Evolutionary conservation across 306 rosid genomes (phyloP).

Genomic region (Erythrophleum fordii): DNA sequence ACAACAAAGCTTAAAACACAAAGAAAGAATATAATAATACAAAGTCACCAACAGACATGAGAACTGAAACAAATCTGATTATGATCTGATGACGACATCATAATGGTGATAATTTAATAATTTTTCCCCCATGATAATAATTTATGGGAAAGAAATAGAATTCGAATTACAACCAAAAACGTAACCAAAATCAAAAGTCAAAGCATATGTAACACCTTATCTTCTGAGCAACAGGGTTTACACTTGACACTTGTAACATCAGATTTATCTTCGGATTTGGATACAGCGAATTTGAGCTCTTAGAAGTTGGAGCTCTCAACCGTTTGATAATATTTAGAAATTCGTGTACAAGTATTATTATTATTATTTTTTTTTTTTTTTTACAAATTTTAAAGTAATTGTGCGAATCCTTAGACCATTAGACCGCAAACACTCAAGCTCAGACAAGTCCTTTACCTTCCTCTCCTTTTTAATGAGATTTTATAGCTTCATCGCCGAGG

Average conservation of each 20-base stretch:
- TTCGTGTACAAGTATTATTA: not conserved
- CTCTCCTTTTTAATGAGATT: not conserved
- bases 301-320: not conserved
- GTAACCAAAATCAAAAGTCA: slow-evolving; percentile 37
- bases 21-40: slow-evolving; percentile 9
- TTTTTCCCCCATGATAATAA: slow-evolving; percentile 16
- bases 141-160: slow-evolving; percentile 3
- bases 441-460: not conserved
- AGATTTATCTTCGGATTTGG: not conserved
- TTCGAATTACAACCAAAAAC: slow-evolving; percentile 4
- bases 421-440: not conserved
- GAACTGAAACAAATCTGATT: slow-evolving; percentile 33
- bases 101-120: not conserved
- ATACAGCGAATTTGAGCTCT: not conserved
- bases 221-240: slow-evolving; percentile 30
- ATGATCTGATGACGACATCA: slow-evolving; percentile 18
- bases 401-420: not conserved
- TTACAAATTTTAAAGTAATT: not conserved
- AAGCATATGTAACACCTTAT: slow-evolving; percentile 38
- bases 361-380: too few relatives aligned
- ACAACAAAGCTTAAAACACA: slow-evolving; percentile 25
- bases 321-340: not conserved
- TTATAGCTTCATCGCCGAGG: not conserved
- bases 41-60: slow-evolving; percentile 11
- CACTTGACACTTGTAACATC: not conserved